Base-by-base conservation (phyloP, 2,329 filamentous ascomycete species). In the Phaeosphaeriaceae sp. region DNA sequence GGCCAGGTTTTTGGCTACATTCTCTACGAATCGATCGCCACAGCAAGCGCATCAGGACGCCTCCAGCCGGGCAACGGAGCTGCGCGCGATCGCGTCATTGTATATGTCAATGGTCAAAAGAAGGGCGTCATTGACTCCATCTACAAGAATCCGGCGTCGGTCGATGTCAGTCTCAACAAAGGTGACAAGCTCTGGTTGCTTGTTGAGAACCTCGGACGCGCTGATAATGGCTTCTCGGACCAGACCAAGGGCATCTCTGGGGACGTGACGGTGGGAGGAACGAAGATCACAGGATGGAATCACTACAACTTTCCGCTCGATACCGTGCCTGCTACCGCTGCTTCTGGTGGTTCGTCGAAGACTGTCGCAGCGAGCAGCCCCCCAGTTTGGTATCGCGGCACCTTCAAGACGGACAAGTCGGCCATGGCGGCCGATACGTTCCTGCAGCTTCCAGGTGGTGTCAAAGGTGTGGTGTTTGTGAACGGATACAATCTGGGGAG, bases 141-240 rank as follows among this genome's bases (percentile, higher is more conserved):
- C 19, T 84, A 84, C 62, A 59, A 68, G 42, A 60, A 66, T 10
- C 81, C 82, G 0, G 67, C 68, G 1, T 74, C 70, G 3, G 75
- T 84, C 13, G 75, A 56, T 0, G 50, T 84, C 1, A 56, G 66
- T 0, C 68, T 85, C 7, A 62, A 69, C 19, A 60, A 65, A 1
- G 80, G 80, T 6, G 81, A 83, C 60, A 74, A 63, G 22, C 59
- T 84, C 5, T 72, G 78, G 55, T 74, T 84, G 0, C 66, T 84
- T 3, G 78, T 84, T 1, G 83, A 85, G 67, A 85, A 84, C 50
- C 74, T 85, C n/a, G 83, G 82, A 1, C 77, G 83, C 2, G 80
- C 84, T 1, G 79, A 84, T 58, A 69, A 70, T 25, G 51, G 60
- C 21, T 25, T 71, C 21, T 47, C 58, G 11, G 81, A 85, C 33